Percentiles rank a stretch among this genome's conserved stretches.
phyloP scores from a whole-genome alignment of 208 protist genomes.

The Wallacemonas collosoma region DNA sequence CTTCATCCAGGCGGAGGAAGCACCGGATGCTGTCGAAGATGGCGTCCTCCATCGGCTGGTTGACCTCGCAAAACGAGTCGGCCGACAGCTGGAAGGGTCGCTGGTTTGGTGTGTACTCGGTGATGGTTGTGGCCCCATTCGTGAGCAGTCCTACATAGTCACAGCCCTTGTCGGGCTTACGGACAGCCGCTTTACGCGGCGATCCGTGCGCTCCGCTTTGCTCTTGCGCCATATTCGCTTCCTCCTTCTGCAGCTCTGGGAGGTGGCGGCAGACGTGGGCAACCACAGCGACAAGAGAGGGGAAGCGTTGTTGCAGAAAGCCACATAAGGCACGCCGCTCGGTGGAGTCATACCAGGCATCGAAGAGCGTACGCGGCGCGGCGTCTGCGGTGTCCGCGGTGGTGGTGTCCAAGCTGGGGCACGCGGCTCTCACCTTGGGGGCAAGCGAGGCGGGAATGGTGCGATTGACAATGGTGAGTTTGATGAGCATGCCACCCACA shows the following conservation, averaged over 20 bases:
- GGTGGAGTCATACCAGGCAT: slow-evolving; percentile 24
- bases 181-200: background rate
- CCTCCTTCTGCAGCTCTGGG: background rate
- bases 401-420: background rate
- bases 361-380: slow-evolving; percentile 28
- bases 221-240: no score
- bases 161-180: slow-evolving; percentile 39
- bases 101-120: slow-evolving; percentile 45
- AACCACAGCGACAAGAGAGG: slow-evolving; percentile 26
- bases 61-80: slow-evolving; percentile 58
- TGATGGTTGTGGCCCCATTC: slow-evolving; percentile 13
- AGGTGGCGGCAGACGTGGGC: slow-evolving; percentile 32
- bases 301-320: slow-evolving; percentile 18
- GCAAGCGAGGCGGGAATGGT: background rate
- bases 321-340: slow-evolving; percentile 26
- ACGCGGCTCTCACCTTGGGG: background rate
- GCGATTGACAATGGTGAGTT: slow-evolving; percentile 42
- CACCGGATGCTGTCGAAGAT: slow-evolving; percentile 36
- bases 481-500: slow-evolving; percentile 27
- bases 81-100: slow-evolving; percentile 35
- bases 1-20: slow-evolving; percentile 29
- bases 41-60: slow-evolving; percentile 47
- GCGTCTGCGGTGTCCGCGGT: background rate
- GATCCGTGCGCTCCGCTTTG: no score
- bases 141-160: slow-evolving; percentile 33